Percentiles rank a stretch among this genome's conserved stretches.
Evolutionary conservation across 2,329 filamentous ascomycete genomes (phyloP).

Genomic region (Aspergillus neotritici): DNA sequence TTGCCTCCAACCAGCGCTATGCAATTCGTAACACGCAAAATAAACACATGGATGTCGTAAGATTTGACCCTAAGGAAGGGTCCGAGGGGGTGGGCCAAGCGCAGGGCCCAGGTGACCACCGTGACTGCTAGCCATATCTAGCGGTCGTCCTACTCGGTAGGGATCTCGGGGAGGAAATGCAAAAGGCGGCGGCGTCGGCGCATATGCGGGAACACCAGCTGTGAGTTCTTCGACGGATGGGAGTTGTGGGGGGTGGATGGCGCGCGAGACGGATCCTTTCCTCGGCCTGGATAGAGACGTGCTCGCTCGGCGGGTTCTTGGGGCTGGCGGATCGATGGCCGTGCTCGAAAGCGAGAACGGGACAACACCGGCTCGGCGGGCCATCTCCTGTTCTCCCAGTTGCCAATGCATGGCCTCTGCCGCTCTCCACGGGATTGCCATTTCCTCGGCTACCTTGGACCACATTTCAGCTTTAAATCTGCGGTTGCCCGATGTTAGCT

Average conservation of each 20-base stretch:
- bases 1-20: constrained; percentile 36
- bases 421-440: constrained; percentile 90
- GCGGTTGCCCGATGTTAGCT: constrained; percentile 12
- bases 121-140: constrained; percentile 27
- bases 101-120: constrained; percentile 27
- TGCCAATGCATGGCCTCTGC: constrained; percentile 99
- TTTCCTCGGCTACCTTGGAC: constrained; percentile 90
- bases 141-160: constrained; percentile 29
- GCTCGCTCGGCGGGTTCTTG: constrained; percentile 33
- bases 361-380: constrained; percentile 78
- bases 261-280: constrained; percentile 36
- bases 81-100: constrained; percentile 32
- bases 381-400: constrained; percentile 89
- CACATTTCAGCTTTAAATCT: constrained; percentile 99
- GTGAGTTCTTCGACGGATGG: constrained; percentile 45
- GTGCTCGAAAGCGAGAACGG: constrained; percentile 68
- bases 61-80: constrained; percentile 26
- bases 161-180: constrained; percentile 31
- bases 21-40: constrained; percentile 32
- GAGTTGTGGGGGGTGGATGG: constrained; percentile 33
- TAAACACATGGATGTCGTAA: constrained; percentile 16
- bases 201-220: constrained; percentile 43
- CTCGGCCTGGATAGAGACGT: constrained; percentile 35
- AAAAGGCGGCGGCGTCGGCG: constrained; percentile 28
- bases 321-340: constrained; percentile 45